Base-by-base conservation (phyloP, 768 basidiomycete genomes). In the Tubosaeta brunneosetosa region DNA sequence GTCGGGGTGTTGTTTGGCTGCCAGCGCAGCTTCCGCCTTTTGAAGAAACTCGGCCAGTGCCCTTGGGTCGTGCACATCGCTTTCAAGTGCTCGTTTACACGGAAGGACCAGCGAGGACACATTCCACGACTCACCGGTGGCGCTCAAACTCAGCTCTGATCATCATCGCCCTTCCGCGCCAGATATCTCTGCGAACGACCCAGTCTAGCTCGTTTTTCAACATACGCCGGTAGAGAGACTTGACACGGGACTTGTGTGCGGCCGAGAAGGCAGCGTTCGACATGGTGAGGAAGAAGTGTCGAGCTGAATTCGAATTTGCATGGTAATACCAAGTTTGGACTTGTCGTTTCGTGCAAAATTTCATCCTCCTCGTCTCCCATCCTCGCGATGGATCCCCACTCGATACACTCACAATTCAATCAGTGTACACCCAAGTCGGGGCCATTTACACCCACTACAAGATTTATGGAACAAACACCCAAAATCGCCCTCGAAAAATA, bases 111-210 rank as follows among this genome's bases (percentile, higher is more conserved):
- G 26, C 29, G 12, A 42, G 22, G 11, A 49, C 14, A 47, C 80
- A 53, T 34, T 13, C 10, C 19, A 17, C 42, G 44, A 55, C 67
- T 47, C 67, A 91, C 91, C 93, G 82, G 78, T 97, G 93, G 60
- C 79, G 74, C 75, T 98, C 95, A 67, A 98, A 98, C 68, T 91
- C 82, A 55, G 94, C 94, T 56, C 95, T 76, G 58, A 98, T 91
- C 69, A 86, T 75, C 61, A 94, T 71, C 12, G 94, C 94, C 70
- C 86, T 81, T 51, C 76, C 78, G 55, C 94, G 81, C 92, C 92
- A 97, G 1, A 91, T 65, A 63, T 93, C 88, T 49, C 94, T 76
- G 51, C 87, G 79, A 58, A 97, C 77, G 43, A 82, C 84, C 95
- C 95, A 98, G 71, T 98, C 86, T 48, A 95, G 75, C 44, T 89